These are phyloP conservation scores for Ophiocordyceps polyrhachis-furcata DNA, from an alignment of 2,329 filamentous ascomycete genomes.

Conservation along the genomic window DNA sequence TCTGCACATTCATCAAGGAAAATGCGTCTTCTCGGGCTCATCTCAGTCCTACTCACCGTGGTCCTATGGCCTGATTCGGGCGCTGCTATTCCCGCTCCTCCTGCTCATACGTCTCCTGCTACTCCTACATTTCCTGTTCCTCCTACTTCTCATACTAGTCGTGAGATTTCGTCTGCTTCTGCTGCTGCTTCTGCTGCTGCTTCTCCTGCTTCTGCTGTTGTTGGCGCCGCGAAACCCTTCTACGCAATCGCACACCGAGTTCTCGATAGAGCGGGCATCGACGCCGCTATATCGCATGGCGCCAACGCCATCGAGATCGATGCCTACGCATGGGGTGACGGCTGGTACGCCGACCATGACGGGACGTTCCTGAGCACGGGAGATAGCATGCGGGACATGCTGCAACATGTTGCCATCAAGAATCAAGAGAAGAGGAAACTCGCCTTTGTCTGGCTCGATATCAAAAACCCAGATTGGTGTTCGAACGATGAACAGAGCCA, in stretches of 20 bases:
- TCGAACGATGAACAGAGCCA: neutral
- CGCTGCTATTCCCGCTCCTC: too few species aligned
- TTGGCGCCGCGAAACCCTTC: slow-evolving; percentile 8
- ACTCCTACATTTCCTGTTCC: too few species aligned
- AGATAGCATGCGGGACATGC: neutral
- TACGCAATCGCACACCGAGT: slow-evolving; percentile 1
- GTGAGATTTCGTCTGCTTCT: too few species aligned
- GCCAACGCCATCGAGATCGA: slow-evolving; percentile 3
- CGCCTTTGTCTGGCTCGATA: slow-evolving; percentile 3
- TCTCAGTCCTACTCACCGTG: too few species aligned
- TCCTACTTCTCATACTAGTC: too few species aligned
- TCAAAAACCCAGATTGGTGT: slow-evolving; percentile 2
- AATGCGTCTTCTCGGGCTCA: too few species aligned
- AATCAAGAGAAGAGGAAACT: neutral
- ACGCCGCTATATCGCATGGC: neutral
- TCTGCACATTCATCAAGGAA: too few species aligned
- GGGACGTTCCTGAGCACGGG: neutral
- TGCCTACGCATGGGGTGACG: neutral
- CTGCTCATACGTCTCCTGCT: too few species aligned
- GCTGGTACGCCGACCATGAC: slow-evolving; percentile 2
- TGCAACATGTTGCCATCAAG: neutral
- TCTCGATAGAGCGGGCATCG: neutral
- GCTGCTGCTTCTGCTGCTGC: too few species aligned
- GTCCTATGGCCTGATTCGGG: too few species aligned
- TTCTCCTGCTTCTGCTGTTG: too few species aligned